These are phyloP conservation scores for Zizania latifolia DNA, from an alignment of 176 grass and related monocot species.

Conservation along the genomic window DNA sequence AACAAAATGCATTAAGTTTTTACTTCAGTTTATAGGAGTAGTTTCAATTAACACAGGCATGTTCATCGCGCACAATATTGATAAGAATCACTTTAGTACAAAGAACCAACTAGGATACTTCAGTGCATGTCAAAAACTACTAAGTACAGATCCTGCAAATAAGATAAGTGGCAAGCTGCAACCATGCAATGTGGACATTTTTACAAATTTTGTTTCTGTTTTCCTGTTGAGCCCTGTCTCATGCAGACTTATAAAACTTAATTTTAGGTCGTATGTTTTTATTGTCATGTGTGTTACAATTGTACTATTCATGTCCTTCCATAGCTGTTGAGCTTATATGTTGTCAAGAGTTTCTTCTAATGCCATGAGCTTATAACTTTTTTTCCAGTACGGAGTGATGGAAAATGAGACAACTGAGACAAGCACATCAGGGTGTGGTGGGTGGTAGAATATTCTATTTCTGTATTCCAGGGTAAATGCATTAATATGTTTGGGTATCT, in stretches of 20 bases:
- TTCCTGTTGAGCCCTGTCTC: background rate
- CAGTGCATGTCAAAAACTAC: background rate
- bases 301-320: background rate
- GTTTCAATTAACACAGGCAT: background rate
- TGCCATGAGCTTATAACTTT: conserved; percentile 1
- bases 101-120: background rate
- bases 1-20: background rate
- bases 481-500: conserved; percentile 22
- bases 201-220: background rate
- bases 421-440: conserved; percentile 97
- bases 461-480: background rate
- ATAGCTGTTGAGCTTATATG: background rate
- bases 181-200: background rate
- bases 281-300: background rate
- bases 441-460: conserved; percentile 26
- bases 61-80: background rate
- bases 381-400: conserved; percentile 84
- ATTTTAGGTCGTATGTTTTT: background rate
- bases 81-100: background rate
- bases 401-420: conserved; percentile 97
- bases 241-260: background rate
- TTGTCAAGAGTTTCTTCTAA: background rate
- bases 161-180: background rate
- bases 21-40: background rate
- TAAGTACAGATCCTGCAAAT: background rate